Evolutionary conservation across 495 filamentous ascomycete genomes (phyloP), one percentile per base, ranked within the genome.

Genomic region (Aspergillus homomorphus): DNA sequence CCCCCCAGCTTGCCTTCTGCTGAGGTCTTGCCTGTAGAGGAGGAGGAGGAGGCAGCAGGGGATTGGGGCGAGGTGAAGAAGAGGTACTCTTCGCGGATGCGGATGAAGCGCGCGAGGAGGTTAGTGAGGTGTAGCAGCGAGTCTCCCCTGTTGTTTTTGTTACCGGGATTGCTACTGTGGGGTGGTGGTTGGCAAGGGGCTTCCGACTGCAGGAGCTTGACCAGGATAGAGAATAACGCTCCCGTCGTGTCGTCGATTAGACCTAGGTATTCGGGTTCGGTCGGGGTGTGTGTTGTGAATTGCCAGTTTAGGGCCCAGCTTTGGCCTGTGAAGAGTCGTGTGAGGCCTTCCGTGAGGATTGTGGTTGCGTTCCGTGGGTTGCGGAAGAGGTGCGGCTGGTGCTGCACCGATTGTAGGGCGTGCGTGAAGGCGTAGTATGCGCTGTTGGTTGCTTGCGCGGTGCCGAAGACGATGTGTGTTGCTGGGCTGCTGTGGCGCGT

Each of bases 361-460:
- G 24, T 14, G 18, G 23, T 51, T 1, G 48, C 48, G 3, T n/a
- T 3, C 14, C 2, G 15, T 4, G 48, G 24, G 48, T 51, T 30
- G 48, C 15, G n/a, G 16, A 51, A 3, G 9, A 18, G 24, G 3
- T 28, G 23, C 15, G 23, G 23, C 14, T 38, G 33, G 33, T 51
- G 15, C 10, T 24, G 8, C 10, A 51, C 18, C 0, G 48, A 28
- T 16, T 51, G 48, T 1, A 51, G 33, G 12, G 33, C 33, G 12
- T 38, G 33, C 4, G 33, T 51, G 23, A 51, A 51, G 48, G 48
- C 28, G 48, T 51, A 51, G 48, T 51, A 26, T 23, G 48, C 48
- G 18, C 48, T 51, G 23, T 51, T 51, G 48, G 48, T 24, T 3
- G 48, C 48, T 10, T 51, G 48, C 15, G 48, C 16, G 18, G 48